Conservation (phyloP, 257 asterid genomes). For the Petrea volubilis region DNA sequence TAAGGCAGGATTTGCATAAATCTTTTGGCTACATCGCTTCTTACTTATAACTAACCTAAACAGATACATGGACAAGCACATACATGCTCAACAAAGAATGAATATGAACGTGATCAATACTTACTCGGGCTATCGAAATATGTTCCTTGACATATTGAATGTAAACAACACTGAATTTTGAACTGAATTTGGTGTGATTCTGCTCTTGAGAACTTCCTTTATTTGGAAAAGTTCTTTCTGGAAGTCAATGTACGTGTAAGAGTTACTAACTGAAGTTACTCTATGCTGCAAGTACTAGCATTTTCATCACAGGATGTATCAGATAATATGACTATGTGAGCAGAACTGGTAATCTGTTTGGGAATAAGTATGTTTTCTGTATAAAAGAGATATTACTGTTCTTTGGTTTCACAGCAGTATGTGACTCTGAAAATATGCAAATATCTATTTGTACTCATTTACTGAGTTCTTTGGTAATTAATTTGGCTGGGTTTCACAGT, state of each 20-base stretch:
- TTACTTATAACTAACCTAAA: not conserved
- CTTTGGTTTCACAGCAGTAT: not conserved
- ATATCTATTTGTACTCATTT: not conserved
- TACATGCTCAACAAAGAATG: not conserved
- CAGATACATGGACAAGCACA: not conserved
- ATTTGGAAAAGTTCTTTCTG: not conserved
- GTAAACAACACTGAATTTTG: not conserved
- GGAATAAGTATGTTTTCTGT: not conserved
- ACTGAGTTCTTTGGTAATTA: not conserved
- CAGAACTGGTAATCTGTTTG: not conserved
- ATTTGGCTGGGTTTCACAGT: not conserved
- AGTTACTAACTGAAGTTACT: not conserved
- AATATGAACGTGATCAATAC: not conserved
- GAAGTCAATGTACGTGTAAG: constrained; percentile 4
- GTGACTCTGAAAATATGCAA: not conserved
- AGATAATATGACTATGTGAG: not conserved
- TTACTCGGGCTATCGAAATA: not conserved
- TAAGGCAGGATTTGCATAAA: not conserved
- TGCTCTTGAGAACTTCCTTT: not conserved
- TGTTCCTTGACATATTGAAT: not conserved
- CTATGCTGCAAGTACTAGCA: not conserved
- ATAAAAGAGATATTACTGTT: not conserved
- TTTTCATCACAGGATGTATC: not conserved
- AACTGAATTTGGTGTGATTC: not conserved
- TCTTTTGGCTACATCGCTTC: not conserved